Evolutionary conservation across 352 stramenopile species (phyloP), one percentile per base, ranked within the genome.

Genomic region (Phytophthora pistaciae): DNA sequence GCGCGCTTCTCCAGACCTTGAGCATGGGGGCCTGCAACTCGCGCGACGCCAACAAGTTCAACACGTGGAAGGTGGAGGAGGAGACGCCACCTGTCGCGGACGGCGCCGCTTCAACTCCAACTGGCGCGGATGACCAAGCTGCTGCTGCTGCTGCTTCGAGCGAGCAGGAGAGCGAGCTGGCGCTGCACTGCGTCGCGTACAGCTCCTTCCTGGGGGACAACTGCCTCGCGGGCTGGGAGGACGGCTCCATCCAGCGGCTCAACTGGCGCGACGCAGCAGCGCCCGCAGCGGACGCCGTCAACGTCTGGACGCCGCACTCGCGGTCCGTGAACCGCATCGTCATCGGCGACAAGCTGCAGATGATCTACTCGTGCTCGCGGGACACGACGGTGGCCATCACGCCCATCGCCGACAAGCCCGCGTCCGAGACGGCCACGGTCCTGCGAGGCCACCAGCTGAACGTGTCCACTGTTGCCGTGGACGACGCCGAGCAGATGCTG

Each of bases 321-420:
- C 77, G 78, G 7, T 76, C 85, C 0, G 85, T 95, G 44, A 96
- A 95, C 56, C 77, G 78, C 8, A 52, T 96, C 16, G 61, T 91
- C 0, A 57, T 89, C 13, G 81, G 83, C 16, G 31, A 67, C 6
- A 77, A 65, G n/a, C 66, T 74, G 11, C 60, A 79, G 40, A 74
- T 75, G n/a, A 71, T 93, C 18, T 95, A 91, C 58, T 88, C 89
- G 48, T 94, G 87, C 68, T 96, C 89, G 1, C 69, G 86, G 10
- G 89, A 96, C 64, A 94, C 80, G 16, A 92, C 84, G 2, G 77
- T 96, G 23, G 81, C 82, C 7, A 79, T 91, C 55, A 91, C 82
- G 1, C 60, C 72, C 2, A 56, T 69, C 21, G 56, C 58, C 2
- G 48, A 65, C 13, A 70, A 79, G 18, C 48, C 71, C 40, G 59